Base-by-base conservation (phyloP, 176 grass and related monocot genomes). In the Carex scoparia region DNA sequence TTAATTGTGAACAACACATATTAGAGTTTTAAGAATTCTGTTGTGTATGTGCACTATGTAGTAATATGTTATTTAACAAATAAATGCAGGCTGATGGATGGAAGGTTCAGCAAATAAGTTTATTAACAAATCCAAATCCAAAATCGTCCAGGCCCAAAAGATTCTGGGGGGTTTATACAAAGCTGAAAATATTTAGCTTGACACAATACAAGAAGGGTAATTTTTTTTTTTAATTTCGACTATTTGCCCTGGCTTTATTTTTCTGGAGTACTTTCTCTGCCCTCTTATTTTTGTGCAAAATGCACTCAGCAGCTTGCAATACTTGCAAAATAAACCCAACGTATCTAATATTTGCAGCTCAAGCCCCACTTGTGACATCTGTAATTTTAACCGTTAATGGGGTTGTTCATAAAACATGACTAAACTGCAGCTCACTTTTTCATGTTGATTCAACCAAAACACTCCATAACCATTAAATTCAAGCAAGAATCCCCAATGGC, bases 151-250 rank as follows among this genome's bases (percentile, higher is more conserved):
- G 92, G 74, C 94, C 94, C 60, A 94, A 92, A 77, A 88, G 94
- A 38, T 97, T 97, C 79, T 97, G 94, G 94, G 94, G 94, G 19
- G 94, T 97, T 69, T 97, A 97, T 38, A 97, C 94, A 13, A 97
- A 97, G 84, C 71, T 94, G 7, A 97, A 97, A 87, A 97, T 97
- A 85, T 97, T 97, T 81, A 94, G 90, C 73, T 85, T 97, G 92
- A 97, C 92, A 70, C 61, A 2, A 66, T 97, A 97, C 86, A 92
- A 84, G 86, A 97, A 94, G 70, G 90, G 94, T 93, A 87, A 4
- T 62, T n/a, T 63, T 23, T 23, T 23, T 38, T 78, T 57, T 14
- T 33, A 33, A 0, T 28, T 77, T 56, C 0, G 1, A 51, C 27
- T 32, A 56, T 19, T 55, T 12, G 28, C 27, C 61, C 85, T 46